Evolutionary conservation across 108 stramenopile genomes (phyloP).

Genomic region (Pseudonitzschia delicatissima): DNA sequence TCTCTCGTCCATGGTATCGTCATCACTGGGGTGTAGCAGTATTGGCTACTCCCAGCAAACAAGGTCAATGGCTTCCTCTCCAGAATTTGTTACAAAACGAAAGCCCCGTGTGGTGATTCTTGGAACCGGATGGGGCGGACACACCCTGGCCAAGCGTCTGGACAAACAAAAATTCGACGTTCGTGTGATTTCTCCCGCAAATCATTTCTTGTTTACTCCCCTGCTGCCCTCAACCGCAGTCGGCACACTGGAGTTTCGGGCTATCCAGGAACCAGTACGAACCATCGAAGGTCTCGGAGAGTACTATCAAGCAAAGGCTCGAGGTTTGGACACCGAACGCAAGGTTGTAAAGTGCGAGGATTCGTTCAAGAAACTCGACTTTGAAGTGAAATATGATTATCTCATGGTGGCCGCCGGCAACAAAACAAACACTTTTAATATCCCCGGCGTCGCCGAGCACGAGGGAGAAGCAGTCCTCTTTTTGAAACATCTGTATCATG

Average conservation of each 20-base stretch:
- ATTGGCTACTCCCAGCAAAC: too few species aligned
- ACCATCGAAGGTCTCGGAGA: conserved; percentile 47
- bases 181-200: conserved; percentile 78
- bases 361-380: conserved; percentile 51
- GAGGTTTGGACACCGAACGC: conserved; percentile 54
- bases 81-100: too few species aligned
- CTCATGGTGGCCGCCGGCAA: conserved; percentile 86
- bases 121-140: conserved; percentile 77
- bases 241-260: conserved; percentile 95
- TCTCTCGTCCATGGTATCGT: too few species aligned
- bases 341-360: conserved; percentile 63
- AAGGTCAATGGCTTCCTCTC: too few species aligned
- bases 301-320: conserved; percentile 86
- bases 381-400: conserved; percentile 86
- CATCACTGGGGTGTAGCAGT: too few species aligned
- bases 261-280: conserved; percentile 94
- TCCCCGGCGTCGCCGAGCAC: conserved; percentile 17
- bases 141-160: conserved; percentile 53
- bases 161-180: conserved; percentile 47
- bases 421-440: conserved; percentile 77
- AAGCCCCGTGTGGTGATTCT: conserved; percentile 37
- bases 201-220: conserved; percentile 98
- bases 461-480: conserved; percentile 89
- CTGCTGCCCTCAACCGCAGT: conserved; percentile 93
- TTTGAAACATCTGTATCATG: conserved; percentile 94